Evolutionary conservation across 345 rosid species (phyloP), one percentile per base, ranked within the genome.

Genomic region (Trapa incisa): DNA sequence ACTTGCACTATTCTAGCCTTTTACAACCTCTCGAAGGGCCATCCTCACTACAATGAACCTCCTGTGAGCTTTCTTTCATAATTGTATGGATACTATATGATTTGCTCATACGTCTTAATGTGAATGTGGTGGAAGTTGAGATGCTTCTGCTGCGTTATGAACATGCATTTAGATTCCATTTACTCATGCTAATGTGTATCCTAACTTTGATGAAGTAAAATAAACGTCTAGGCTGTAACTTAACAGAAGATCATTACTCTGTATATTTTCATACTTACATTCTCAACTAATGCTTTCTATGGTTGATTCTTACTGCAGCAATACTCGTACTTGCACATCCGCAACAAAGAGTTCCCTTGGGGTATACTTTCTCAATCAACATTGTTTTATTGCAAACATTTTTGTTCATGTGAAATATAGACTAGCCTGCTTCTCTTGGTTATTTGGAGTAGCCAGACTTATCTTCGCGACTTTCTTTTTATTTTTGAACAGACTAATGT

Each of bases 261-360:
- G 29, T 22, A 22, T 22, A 22, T 22, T 22, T 22, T 22, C 29
- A 22, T 22, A 22, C 13, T 45, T 13, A 11, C 13, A 45, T 4
- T 45, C 12, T 11, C 48, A 6, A 45, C 48, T 45, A 13, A 45
- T 45, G 48, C 48, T 45, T 2, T 2, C 7, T 45, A 64, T 43
- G 60, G 5, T 56, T 65, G 53, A 73, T 35, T 56, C 42, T 64
- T 33, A 29, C 37, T 75, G 75, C 89, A 94, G 99, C 63, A 91
- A 0, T 94, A 89, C 69, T 82, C 89, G 0, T 89, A 87, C 79
- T n/a, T 94, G 86, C 96, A 89, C 81, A 83, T 94, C 75, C 97
- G 97, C 73, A 91, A 87, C 78, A 94, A 91, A 85, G 97, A 94
- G 87, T 94, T 91, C 52, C 97, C 99, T 53, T 94, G 96, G 99